Base-by-base conservation (phyloP, 2,329 filamentous ascomycete species). In the Pyrenophora tritici-repentis region DNA sequence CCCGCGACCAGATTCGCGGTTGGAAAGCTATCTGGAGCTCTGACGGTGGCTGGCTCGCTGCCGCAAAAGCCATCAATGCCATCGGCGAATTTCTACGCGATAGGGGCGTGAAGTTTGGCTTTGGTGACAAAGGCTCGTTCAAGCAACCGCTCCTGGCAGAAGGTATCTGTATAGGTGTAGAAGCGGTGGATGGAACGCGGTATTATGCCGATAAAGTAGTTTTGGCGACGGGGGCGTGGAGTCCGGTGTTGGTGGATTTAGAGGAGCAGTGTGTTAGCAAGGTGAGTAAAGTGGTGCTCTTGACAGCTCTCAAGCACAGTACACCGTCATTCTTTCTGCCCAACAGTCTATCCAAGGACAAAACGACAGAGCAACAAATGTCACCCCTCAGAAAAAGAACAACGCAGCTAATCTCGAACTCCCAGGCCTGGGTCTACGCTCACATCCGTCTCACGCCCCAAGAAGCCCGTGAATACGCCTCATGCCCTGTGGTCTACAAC, bases 401-500 rank as follows among this genome's bases (percentile, higher is more conserved):
- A 3, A 24, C 5, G 8, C 22, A 17, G 47, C 42, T 51, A 31
- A 50, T n/a, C 13, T 4, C 16, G 3, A 29, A 12, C 2, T 12
- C 10, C 1, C 13, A 66, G 13, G 80, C 81, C 3, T 83, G 81
- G 80, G 83, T 81, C 18, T 69, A 83, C 10, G 78, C 75, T 1
- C 80, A 83, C 53, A 80, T 84, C 39, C 70, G 74, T 31, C 78
- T 84, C 67, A 77, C 75, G 0, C 65, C 71, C 0, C 67, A 77
- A 6, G 82, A 84, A 60, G 73, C 71, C 0, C 63, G 73, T 12
- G 79, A 83, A 55, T 79, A 78, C 54, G 73, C 76, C 14, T 65
- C 76, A 16, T 76, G 81, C 18, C 84, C 85, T 0, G 83, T 86
- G 0, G 74, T 86, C 12, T 76, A 81, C 17, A 79, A 79, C 53